Evolutionary conservation across 2,329 filamentous ascomycete species (phyloP).

Genomic region (Acephala macrosclerotiorum): DNA sequence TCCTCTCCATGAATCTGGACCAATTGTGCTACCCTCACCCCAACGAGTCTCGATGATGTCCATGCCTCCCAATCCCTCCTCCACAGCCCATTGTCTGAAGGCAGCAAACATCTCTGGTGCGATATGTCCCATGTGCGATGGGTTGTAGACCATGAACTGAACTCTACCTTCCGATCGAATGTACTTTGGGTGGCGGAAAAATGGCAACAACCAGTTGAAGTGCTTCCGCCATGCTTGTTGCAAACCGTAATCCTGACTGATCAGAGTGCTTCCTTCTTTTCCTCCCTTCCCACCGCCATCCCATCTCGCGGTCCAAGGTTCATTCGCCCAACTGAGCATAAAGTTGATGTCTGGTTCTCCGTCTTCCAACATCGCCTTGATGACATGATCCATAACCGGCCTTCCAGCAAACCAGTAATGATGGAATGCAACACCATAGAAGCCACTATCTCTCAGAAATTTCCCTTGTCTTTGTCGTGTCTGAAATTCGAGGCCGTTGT

Average conservation of each 20-base stretch:
- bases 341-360: constrained; percentile 26
- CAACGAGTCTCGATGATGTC: constrained; percentile 26
- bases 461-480: constrained; percentile 26
- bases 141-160: constrained; percentile 24
- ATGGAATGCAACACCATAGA: constrained; percentile 22
- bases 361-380: constrained; percentile 25
- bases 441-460: constrained; percentile 23
- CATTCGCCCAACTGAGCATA: constrained; percentile 30
- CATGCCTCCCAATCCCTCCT: constrained; percentile 25
- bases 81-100: constrained; percentile 22
- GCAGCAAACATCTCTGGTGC: constrained; percentile 22
- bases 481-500: constrained; percentile 27
- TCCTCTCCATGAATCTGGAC: constrained; percentile 15
- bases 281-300: constrained; percentile 11
- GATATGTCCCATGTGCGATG: constrained; percentile 19
- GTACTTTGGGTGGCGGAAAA: constrained; percentile 24
- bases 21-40: constrained; percentile 14
- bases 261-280: constrained; percentile 11
- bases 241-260: constrained; percentile 22
- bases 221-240: constrained; percentile 22
- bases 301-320: constrained; percentile 27
- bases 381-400: constrained; percentile 26
- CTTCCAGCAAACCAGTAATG: constrained; percentile 28
- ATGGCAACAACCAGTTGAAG: constrained; percentile 25
- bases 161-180: constrained; percentile 23